These are phyloP conservation scores for Perilla frutescens DNA, from an alignment of 257 asterid genomes.

Conservation along the genomic window DNA sequence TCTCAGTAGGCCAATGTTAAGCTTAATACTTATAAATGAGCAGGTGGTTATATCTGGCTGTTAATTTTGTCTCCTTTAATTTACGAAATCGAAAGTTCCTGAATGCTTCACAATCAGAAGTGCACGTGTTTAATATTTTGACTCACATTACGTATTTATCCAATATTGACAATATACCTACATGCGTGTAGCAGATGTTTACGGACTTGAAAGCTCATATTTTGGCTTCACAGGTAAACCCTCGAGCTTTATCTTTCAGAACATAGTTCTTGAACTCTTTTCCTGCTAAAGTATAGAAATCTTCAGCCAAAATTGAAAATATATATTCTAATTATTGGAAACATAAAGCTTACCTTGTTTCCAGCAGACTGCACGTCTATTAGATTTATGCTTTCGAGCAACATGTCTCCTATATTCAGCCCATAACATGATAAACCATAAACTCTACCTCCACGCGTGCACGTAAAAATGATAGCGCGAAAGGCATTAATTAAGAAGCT, in stretches of 20 bases:
- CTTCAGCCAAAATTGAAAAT: neutral
- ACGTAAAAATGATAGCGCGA: neutral
- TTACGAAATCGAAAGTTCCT: neutral
- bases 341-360: constrained; percentile 1
- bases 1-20: constrained; percentile 94
- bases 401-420: neutral
- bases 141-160: neutral
- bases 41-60: constrained; percentile 58
- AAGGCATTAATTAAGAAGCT: neutral
- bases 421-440: neutral
- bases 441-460: constrained; percentile 5
- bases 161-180: constrained; percentile 20
- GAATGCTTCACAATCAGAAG: constrained; percentile 6
- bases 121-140: neutral
- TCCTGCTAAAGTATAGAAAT: constrained; percentile 8
- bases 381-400: neutral
- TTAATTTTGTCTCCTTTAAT: neutral
- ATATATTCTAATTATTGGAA: neutral
- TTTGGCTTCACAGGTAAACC: constrained; percentile 83
- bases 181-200: constrained; percentile 87
- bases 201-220: constrained; percentile 85
- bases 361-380: neutral
- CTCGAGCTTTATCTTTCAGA: constrained; percentile 4
- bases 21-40: constrained; percentile 88
- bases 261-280: constrained; percentile 17